Conservation (phyloP, 371 early-diverging fungal species). For the Actinomucor elegans region DNA sequence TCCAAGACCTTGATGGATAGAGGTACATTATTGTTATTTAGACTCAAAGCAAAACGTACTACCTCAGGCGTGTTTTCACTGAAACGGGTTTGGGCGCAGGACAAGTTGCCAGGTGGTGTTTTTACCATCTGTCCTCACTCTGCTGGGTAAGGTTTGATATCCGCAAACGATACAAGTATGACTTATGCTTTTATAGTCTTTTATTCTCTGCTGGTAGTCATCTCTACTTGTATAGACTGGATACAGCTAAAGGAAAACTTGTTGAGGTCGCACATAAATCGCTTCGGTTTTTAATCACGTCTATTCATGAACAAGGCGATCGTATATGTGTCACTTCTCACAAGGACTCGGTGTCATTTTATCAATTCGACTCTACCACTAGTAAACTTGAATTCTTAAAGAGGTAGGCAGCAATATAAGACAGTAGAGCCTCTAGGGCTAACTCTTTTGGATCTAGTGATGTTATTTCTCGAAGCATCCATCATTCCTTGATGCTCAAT, state of each 20-base stretch:
- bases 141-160: conserved; percentile 40
- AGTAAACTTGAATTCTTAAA: conserved; percentile 26
- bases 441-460: conserved; percentile 36
- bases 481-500: conserved; percentile 26
- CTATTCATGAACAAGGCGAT: conserved; percentile 28
- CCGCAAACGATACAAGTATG: neutral
- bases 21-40: conserved; percentile 35
- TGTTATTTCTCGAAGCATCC: conserved; percentile 24
- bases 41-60: conserved; percentile 24
- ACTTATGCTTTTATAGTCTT: conserved; percentile 19
- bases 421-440: too few species aligned
- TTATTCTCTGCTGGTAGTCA: conserved; percentile 36
- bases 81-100: conserved; percentile 32
- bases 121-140: conserved; percentile 44
- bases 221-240: conserved; percentile 34
- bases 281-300: conserved; percentile 32
- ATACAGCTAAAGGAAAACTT: conserved; percentile 29
- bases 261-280: conserved; percentile 27
- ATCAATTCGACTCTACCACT: conserved; percentile 18
- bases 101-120: conserved; percentile 36
- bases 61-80: conserved; percentile 13
- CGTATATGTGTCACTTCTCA: conserved; percentile 40
- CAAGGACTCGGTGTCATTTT: conserved; percentile 37
- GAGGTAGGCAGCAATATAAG: too few species aligned
- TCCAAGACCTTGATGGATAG: conserved; percentile 22